phyloP scores from a whole-genome alignment of 2,329 filamentous ascomycete species.

The Phialocephala sp. region DNA sequence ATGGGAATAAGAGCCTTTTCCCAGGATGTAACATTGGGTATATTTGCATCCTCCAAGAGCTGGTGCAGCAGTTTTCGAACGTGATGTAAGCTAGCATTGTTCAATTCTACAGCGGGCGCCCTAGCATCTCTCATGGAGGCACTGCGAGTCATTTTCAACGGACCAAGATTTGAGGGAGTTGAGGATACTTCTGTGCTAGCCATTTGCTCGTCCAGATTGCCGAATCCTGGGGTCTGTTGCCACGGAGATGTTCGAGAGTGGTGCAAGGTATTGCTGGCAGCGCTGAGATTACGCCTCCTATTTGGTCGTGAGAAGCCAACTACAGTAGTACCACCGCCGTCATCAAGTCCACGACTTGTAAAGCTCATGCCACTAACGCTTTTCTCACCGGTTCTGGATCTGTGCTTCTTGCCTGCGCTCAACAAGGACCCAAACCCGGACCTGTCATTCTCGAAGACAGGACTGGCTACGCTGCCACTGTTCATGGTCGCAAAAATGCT shows the following conservation, averaged over 20 bases:
- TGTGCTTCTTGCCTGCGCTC: slow-evolving; percentile 75
- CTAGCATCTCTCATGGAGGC: slow-evolving; percentile 80
- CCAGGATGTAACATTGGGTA: slow-evolving; percentile 80
- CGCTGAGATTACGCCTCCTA: slow-evolving; percentile 82
- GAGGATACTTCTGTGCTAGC: slow-evolving; percentile 30
- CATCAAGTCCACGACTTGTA: slow-evolving; percentile 68
- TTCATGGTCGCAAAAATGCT: slow-evolving; percentile 81
- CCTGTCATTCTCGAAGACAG: slow-evolving; percentile 76
- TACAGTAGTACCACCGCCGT: slow-evolving; percentile 62
- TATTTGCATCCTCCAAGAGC: slow-evolving; percentile 75
- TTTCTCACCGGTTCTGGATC: slow-evolving; percentile 74
- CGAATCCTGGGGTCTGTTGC: slow-evolving; percentile 52
- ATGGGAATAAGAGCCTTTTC: slow-evolving; percentile 91
- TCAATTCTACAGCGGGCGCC: slow-evolving; percentile 80
- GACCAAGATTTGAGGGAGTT: slow-evolving; percentile 30
- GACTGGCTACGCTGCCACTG: slow-evolving; percentile 66
- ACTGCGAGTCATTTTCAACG: slow-evolving; percentile 69
- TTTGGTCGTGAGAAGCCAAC: slow-evolving; percentile 65
- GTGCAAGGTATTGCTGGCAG: slow-evolving; percentile 72
- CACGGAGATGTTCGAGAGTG: slow-evolving; percentile 76
- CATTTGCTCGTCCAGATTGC: slow-evolving; percentile 41
- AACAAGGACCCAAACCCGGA: slow-evolving; percentile 72
- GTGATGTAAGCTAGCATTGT: slow-evolving; percentile 85
- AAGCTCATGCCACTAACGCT: slow-evolving; percentile 74
- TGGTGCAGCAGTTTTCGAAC: slow-evolving; percentile 85